These are phyloP conservation scores for Candida hungchunana DNA, from an alignment of 805 yeast genomes.

Conservation along the genomic window DNA sequence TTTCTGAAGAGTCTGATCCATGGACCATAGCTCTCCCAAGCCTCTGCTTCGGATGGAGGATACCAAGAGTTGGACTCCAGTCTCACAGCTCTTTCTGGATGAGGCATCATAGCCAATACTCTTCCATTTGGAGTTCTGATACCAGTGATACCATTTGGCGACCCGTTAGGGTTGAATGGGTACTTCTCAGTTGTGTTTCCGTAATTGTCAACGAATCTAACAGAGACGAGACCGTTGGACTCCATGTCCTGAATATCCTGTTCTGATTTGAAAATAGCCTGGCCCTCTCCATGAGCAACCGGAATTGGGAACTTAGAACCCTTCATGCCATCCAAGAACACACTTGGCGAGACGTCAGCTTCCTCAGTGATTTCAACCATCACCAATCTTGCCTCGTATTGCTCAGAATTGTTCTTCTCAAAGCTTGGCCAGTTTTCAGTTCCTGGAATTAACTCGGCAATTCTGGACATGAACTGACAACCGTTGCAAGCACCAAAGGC, in stretches of 20 bases:
- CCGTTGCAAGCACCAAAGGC: constrained; percentile 99
- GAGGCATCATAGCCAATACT: constrained; percentile 98
- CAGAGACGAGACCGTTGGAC: constrained; percentile 51
- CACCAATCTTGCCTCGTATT: constrained; percentile 91
- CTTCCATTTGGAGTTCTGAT: constrained; percentile 87
- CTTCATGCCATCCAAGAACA: constrained; percentile 85
- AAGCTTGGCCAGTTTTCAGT: constrained; percentile 94
- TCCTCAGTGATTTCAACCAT: constrained; percentile 76
- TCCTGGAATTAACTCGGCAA: constrained; percentile 86
- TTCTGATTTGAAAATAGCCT: constrained; percentile 62
- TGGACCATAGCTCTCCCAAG: constrained; percentile 86
- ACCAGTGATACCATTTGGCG: constrained; percentile 92
- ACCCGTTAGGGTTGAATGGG: constrained; percentile 96
- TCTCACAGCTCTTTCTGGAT: constrained; percentile 92
- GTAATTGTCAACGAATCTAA: constrained; percentile 86
- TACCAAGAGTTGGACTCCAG: constrained; percentile 89
- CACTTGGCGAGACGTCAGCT: constrained; percentile 41
- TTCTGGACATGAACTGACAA: constrained; percentile 89
- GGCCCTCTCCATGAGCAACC: constrained; percentile 98
- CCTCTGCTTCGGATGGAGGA: constrained; percentile 54
- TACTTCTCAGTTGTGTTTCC: constrained; percentile 78
- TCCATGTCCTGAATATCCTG: constrained; percentile 46
- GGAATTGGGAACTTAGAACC: constrained; percentile 95
- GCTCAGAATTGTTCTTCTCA: constrained; percentile 87
- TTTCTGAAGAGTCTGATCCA: constrained; percentile 92